Percentiles rank a stretch among this genome's conserved stretches.
Conservation (phyloP, 1,139 yeast genomes). For the Kazachstania sp. region DNA sequence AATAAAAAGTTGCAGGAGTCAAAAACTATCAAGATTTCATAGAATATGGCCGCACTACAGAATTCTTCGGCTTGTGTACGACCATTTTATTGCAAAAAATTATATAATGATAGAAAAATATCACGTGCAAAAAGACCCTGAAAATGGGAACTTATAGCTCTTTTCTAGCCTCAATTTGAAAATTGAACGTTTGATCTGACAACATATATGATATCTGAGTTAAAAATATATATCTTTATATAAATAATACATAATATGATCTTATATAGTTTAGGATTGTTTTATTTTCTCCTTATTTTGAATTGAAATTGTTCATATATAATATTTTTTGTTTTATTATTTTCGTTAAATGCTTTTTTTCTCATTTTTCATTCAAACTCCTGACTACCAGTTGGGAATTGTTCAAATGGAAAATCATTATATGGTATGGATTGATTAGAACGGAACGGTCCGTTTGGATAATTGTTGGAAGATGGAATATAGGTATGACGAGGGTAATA, state of each 20-base stretch:
- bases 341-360: not conserved
- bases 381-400: not conserved
- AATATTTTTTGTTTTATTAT: not conserved
- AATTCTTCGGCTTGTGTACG: no score
- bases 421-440: not conserved
- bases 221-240: no score
- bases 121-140: no score
- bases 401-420: not conserved
- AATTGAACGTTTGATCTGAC: no score
- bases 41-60: not conserved
- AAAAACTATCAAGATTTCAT: not conserved
- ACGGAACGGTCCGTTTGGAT: not conserved
- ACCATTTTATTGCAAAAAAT: no score
- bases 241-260: no score
- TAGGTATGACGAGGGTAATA: slow-evolving; percentile 4
- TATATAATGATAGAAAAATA: no score
- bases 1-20: not conserved
- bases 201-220: no score
- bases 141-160: no score
- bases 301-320: not conserved
- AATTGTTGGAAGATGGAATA: slow-evolving; percentile 2
- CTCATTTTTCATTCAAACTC: not conserved
- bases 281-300: not conserved
- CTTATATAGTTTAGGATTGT: no score
- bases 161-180: no score